A percentile compares a stretch with the other conserved stretches of the same genome.
Conservation (phyloP, 805 yeast species). For the Clavispora phyllophila region DNA sequence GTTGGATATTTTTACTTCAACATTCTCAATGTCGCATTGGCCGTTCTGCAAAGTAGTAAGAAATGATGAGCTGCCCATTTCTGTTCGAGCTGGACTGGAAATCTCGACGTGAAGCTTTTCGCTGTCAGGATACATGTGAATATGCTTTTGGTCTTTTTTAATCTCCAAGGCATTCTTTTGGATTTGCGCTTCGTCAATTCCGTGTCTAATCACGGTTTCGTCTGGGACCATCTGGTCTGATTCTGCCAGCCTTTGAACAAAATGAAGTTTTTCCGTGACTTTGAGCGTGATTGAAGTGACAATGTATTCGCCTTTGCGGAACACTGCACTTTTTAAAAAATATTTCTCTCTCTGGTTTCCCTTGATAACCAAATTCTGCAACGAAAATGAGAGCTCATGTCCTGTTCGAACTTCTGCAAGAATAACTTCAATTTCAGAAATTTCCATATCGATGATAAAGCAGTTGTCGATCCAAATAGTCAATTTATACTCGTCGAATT, state of each 20-base stretch:
- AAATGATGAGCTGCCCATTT: constrained; percentile 25
- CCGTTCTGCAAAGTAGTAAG: constrained; percentile 25
- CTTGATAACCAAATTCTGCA: background rate
- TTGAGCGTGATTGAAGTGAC: constrained; percentile 2
- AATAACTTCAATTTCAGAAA: constrained; percentile 18
- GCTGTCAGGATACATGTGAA: constrained; percentile 14
- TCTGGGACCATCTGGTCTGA: background rate
- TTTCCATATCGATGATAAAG: constrained; percentile 19
- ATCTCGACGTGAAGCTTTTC: constrained; percentile 25
- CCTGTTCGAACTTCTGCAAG: constrained; percentile 7
- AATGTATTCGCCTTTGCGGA: background rate
- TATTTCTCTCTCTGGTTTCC: background rate
- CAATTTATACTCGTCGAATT: constrained; percentile 32
- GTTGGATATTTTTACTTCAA: constrained; percentile 15
- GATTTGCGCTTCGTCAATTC: background rate
- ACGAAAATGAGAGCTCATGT: background rate
- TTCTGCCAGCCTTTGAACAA: background rate
- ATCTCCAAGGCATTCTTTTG: no score
- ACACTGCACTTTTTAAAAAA: background rate
- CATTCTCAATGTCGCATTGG: constrained; percentile 24
- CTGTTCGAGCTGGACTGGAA: constrained; percentile 19
- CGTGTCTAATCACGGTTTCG: constrained; percentile 6
- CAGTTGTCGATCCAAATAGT: constrained; percentile 28
- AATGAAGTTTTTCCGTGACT: constrained; percentile 5
- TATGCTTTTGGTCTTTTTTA: background rate